Conservation (phyloP, 2,329 filamentous ascomycete species). For the Penicillium sp. region DNA sequence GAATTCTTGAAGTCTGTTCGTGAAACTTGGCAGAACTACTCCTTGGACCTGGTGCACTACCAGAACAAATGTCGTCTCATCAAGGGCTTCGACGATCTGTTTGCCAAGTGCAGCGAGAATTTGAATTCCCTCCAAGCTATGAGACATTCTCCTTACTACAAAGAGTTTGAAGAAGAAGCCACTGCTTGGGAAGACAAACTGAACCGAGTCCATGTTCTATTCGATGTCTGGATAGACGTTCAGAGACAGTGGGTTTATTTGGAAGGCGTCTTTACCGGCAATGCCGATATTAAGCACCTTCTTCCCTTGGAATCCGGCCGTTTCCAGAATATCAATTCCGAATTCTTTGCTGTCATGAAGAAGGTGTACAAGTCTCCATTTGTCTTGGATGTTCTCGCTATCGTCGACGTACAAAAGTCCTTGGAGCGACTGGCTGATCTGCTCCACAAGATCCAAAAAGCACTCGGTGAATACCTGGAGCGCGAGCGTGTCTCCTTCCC, state of each 20-base stretch:
- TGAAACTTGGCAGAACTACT: constrained; percentile 94
- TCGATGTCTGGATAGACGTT: constrained; percentile 99
- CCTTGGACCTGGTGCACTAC: constrained; percentile 90
- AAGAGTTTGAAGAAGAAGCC: constrained; percentile 97
- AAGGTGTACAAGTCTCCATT: constrained; percentile 97
- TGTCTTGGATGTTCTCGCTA: constrained; percentile 91
- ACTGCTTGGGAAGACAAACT: constrained; percentile 96
- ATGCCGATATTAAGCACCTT: constrained; percentile 97
- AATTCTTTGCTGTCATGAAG: constrained; percentile 99
- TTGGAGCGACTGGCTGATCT: constrained; percentile 93
- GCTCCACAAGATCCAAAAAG: constrained; percentile 98
- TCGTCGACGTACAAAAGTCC: constrained; percentile 92
- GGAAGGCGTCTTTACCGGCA: constrained; percentile 97
- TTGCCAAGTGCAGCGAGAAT: constrained; percentile 97
- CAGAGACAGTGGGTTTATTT: constrained; percentile 99
- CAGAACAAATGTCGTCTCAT: constrained; percentile 98
- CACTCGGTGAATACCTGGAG: constrained; percentile 95
- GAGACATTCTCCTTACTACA: constrained; percentile 98
- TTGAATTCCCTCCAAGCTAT: constrained; percentile 96
- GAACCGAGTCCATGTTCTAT: constrained; percentile 93
- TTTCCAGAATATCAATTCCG: constrained; percentile 98
- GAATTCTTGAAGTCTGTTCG: constrained; percentile 96
- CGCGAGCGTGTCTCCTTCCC: constrained; percentile 97
- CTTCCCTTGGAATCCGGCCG: constrained; percentile 93
- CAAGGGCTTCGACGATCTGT: constrained; percentile 95